Evolutionary conservation across 768 basidiomycete genomes (phyloP).

Genomic region (Cyclocybe aegerita): DNA sequence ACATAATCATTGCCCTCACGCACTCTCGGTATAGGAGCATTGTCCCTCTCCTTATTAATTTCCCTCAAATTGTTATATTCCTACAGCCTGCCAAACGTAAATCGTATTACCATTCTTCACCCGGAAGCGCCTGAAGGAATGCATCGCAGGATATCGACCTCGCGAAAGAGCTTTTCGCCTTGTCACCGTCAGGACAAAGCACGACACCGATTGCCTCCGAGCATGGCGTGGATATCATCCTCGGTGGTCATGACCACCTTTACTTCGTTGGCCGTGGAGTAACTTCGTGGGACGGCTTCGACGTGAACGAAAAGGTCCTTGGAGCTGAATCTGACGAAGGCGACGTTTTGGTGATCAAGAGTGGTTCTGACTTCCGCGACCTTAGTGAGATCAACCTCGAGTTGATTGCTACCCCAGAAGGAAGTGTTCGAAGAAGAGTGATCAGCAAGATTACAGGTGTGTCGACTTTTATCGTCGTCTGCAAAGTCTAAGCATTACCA

Average conservation of each 20-base stretch:
- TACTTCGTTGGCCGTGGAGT: constrained; percentile 74
- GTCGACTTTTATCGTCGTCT: constrained; percentile 3
- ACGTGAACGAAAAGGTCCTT: constrained; percentile 47
- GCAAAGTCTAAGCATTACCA: constrained; percentile 19
- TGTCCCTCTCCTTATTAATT: too few species aligned
- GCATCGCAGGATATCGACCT: constrained; percentile 61
- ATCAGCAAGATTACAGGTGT: constrained; percentile 63
- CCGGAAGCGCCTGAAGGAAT: neutral
- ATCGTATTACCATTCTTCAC: constrained; percentile 1
- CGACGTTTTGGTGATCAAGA: constrained; percentile 75
- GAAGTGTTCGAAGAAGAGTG: constrained; percentile 63
- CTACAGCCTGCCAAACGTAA: constrained; percentile 47
- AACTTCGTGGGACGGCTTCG: constrained; percentile 64
- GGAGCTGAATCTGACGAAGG: constrained; percentile 76
- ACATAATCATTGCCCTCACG: constrained; percentile 83
- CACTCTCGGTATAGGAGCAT: constrained; percentile 59
- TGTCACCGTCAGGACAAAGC: constrained; percentile 54
- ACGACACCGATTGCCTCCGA: constrained; percentile 37
- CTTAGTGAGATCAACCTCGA: constrained; percentile 73
- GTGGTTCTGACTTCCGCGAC: constrained; percentile 88
- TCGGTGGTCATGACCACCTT: constrained; percentile 90
- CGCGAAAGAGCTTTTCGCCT: constrained; percentile 64
- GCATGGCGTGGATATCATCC: constrained; percentile 81
- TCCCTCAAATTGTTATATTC: constrained; percentile 8
- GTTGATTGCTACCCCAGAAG: constrained; percentile 55